Base-by-base conservation (phyloP, 805 yeast genomes). In the Scheffersomyces stipitis region DNA sequence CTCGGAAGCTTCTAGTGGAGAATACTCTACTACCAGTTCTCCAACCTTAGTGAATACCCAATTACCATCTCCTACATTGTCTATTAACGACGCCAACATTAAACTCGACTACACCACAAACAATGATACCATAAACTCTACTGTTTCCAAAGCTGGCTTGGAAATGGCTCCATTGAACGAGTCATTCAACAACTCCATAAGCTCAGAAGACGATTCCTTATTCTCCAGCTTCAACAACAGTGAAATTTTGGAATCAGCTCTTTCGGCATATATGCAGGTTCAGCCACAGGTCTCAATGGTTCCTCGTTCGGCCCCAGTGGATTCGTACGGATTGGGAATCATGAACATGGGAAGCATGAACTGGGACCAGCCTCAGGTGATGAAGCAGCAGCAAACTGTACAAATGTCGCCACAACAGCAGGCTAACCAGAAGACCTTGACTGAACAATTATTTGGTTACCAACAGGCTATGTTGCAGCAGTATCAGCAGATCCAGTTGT, bases 241-340 rank as follows among this genome's bases (percentile, higher is more conserved):
- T 1, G 33, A 40, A 13, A 29, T 33, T 9, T 37, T 38, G 33
- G 41, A 31, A 15, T 40, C 30, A 8, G 40, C 29, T 10, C 28
- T 36, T 22, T 13, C 32, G 9, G 30, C 26, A 27, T 46, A 48
- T 40, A 40, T 43, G 35, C 52, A 45, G 36, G 34, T 15, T 8
- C 31, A 22, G 33, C 27, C 33, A 26, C 40, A 23, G 18, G 18
- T 10, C 27, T 15, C 17, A 15, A 16, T 27, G 13, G 45, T 47
- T 14, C 48, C 46, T 4, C 15, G 40, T 13, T 40, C 56, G 7
- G 36, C 37, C 17, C 31, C 44, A 13, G 12, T 35, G 26, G 41
- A 39, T 17, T 36, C 56, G 18, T 20, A 20, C 24, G 68, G 65
- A 8, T 56, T 62, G 39, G 67, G 66, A 12, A 52, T 63, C 22